phyloP scores from a whole-genome alignment of 768 basidiomycete genomes.

The Tricholoma flavovirens region DNA sequence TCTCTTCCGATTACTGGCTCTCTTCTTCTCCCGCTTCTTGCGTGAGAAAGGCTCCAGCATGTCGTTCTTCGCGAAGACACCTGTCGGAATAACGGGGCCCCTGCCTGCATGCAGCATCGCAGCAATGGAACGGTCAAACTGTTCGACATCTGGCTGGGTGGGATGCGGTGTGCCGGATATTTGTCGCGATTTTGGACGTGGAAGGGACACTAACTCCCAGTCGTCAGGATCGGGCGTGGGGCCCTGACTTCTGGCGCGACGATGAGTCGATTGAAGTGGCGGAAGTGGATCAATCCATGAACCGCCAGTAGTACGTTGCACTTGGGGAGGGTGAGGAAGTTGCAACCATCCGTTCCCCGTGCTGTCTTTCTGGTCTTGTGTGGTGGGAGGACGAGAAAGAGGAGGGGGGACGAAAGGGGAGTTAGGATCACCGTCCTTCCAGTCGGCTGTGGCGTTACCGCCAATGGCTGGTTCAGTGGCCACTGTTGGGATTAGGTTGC shows the following conservation, averaged over 20 bases:
- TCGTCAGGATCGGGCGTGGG: not conserved
- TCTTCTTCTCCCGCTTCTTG: not conserved
- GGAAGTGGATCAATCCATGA: not conserved
- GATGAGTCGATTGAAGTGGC: not conserved
- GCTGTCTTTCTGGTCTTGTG: not conserved
- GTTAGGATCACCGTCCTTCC: not conserved
- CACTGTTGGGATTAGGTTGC: constrained; percentile 2
- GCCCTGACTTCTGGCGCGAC: not conserved
- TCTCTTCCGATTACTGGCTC: not conserved
- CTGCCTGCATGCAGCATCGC: not conserved
- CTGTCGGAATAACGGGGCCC: not conserved
- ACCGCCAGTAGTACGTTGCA: not conserved
- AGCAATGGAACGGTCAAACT: constrained; percentile 1
- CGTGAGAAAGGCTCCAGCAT: not conserved
- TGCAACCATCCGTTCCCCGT: not conserved
- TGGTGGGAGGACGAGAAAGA: not conserved
- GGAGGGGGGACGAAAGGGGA: not conserved
- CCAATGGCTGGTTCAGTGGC: not conserved
- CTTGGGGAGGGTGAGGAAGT: not conserved
- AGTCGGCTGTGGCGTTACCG: not conserved
- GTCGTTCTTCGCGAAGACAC: not conserved
- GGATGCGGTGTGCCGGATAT: not conserved
- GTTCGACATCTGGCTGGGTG: not conserved
- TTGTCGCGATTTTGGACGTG: not conserved
- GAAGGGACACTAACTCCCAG: not conserved